Evolutionary conservation across 129 eudicot genomes (phyloP).

Genomic region (Deinandra increscens): DNA sequence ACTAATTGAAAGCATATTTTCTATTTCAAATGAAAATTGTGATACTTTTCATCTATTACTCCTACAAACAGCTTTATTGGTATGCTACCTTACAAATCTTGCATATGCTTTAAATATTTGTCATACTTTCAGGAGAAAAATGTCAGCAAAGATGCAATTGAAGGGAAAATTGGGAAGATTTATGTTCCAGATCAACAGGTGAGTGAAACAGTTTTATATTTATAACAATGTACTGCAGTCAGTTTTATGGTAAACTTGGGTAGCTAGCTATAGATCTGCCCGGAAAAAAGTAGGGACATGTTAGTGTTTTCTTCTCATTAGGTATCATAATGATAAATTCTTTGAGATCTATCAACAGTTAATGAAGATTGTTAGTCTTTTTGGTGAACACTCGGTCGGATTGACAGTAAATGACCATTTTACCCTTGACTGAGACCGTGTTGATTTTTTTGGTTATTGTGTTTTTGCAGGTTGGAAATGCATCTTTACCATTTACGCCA

Average conservation of each 20-base stretch:
- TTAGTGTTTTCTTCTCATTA: neutral
- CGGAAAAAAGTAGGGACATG: neutral
- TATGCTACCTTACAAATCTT: neutral
- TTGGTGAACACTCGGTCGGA: neutral
- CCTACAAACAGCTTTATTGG: neutral
- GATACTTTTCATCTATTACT: neutral
- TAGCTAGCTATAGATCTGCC: neutral
- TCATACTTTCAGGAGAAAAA: slow-evolving; percentile 68
- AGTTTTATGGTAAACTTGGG: neutral
- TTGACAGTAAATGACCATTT: neutral
- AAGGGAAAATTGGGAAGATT: slow-evolving; percentile 80
- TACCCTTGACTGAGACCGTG: neutral
- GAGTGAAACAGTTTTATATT: slow-evolving; percentile 15
- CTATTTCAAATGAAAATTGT: neutral
- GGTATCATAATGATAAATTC: neutral
- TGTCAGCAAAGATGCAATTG: slow-evolving; percentile 68
- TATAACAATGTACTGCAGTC: neutral
- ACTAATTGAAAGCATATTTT: neutral
- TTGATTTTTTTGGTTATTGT: neutral
- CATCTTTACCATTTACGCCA: slow-evolving; percentile 56
- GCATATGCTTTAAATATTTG: slow-evolving; percentile 9
- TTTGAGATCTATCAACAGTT: neutral
- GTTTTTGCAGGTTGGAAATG: slow-evolving; percentile 57
- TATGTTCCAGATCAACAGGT: slow-evolving; percentile 94
- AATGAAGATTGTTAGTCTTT: neutral